Evolutionary conservation across 208 protist species (phyloP).

Genomic region (Naegleria gruberi): DNA sequence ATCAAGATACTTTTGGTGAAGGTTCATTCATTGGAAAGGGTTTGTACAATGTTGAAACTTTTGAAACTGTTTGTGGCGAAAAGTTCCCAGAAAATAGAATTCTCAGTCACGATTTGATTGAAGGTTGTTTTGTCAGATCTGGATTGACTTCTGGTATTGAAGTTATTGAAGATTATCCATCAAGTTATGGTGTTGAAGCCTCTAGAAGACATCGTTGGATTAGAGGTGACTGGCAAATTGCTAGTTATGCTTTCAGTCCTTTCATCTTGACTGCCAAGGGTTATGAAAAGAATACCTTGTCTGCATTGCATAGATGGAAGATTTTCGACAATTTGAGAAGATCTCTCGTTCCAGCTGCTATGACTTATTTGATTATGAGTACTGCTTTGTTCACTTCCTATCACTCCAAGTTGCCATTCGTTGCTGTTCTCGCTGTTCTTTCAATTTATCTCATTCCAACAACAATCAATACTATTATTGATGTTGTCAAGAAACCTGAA

Average conservation of each 20-base stretch:
- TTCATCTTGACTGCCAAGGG: not conserved
- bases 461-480: not conserved
- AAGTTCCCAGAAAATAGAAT: conserved; percentile 16
- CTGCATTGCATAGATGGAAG: not conserved
- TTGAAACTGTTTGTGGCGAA: not conserved
- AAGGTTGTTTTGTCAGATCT: conserved; percentile 3
- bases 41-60: not conserved
- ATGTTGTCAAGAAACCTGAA: not conserved
- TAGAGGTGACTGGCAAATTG: conserved; percentile 23
- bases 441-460: not conserved
- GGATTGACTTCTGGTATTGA: not conserved
- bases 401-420: not conserved
- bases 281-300: not conserved
- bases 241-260: not conserved
- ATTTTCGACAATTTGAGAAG: conserved; percentile 22
- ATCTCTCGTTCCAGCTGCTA: not conserved
- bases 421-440: not conserved
- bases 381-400: not conserved
- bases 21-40: conserved; percentile 20
- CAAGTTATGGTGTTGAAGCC: not conserved
- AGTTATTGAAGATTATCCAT: conserved; percentile 13
- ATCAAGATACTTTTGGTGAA: conserved; percentile 17
- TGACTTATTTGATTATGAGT: not conserved
- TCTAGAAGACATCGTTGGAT: conserved; percentile 20
- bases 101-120: conserved; percentile 5